phyloP scores from a whole-genome alignment of 1,139 yeast species.

The Komagataea norvegica region DNA sequence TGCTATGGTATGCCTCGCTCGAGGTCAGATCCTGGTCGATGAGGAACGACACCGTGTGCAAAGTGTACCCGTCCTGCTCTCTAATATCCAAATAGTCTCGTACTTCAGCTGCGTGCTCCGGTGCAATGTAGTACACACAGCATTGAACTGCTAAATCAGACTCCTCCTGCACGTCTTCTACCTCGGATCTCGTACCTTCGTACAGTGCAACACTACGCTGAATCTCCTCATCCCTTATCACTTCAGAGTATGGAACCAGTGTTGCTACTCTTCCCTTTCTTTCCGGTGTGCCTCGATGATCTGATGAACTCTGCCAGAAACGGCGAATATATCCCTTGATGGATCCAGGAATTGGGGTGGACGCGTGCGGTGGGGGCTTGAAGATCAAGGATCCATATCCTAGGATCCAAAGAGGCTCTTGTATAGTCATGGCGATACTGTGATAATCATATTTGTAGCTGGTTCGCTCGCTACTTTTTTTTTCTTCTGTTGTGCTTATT shows the following conservation, averaged over 20 bases:
- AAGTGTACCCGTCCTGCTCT: slow-evolving; percentile 85
- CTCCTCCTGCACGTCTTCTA: slow-evolving; percentile 27
- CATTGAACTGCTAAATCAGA: slow-evolving; percentile 66
- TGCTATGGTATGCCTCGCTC: slow-evolving; percentile 18
- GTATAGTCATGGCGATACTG: no score
- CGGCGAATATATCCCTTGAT: slow-evolving; percentile 73
- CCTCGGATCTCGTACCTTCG: neutral
- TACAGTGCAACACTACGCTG: slow-evolving; percentile 38
- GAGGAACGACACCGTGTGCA: slow-evolving; percentile 64
- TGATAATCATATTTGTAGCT: no score
- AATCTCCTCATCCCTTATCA: slow-evolving; percentile 39
- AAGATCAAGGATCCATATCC: slow-evolving; percentile 90
- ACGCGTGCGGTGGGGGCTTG: slow-evolving; percentile 81
- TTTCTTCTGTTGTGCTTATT: no score
- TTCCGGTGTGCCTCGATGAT: slow-evolving; percentile 86
- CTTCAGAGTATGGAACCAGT: slow-evolving; percentile 53
- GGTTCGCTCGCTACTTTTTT: no score
- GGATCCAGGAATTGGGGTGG: slow-evolving; percentile 59
- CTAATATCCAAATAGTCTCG: slow-evolving; percentile 67
- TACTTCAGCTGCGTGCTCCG: slow-evolving; percentile 57
- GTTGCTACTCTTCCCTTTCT: slow-evolving; percentile 88
- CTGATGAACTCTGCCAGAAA: slow-evolving; percentile 89
- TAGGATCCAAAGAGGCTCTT: slow-evolving; percentile 65
- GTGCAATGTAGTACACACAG: slow-evolving; percentile 77
- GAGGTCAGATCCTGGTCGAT: slow-evolving; percentile 25